Base-by-base conservation (phyloP, 371 early-diverging fungal genomes). In the Mortierella sp. region DNA sequence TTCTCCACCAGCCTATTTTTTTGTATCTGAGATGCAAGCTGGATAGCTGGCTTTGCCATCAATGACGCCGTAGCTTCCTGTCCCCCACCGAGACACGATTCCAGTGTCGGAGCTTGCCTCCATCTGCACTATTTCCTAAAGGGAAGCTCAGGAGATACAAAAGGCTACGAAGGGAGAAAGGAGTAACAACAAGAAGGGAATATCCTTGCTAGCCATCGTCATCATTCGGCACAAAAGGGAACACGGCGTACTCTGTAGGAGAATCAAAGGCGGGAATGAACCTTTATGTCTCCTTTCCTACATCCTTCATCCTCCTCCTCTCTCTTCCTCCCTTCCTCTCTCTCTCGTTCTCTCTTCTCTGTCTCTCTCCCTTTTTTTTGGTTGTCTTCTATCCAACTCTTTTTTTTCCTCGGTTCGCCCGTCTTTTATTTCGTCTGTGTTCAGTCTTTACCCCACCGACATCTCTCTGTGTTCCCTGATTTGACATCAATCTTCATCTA, bases 221-320 rank as follows among this genome's bases (percentile, higher is more conserved):
- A 66, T 63, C 45, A 76, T 61, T 76, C 67, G 71, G 76, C 71
- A 26, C 39, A 61, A 64, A 76, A 70, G 66, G 67, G 76, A 76
- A 76, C 76, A 76, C 66, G 76, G 55, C 66, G 70, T 76, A 26
- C 47, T 55, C 13, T 40, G 47, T 39, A 8, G 11, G n/a, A 2
- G 14, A 22, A 64, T n/a, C 39, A 55, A 44, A 66, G 16, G 7
- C 16, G 19, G 45, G 22, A 40, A 0, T 19, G 41, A 66, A 22
- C 66, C 24, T 29, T 66, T 41, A 29, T 58, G 37, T 43, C 31
- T 45, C 71, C 31, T 39, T 70, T 43, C 39, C 63, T 47, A 58
- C 34, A 44, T 71, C 26, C 5, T 29, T 45, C 39, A 16, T 45
- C 43, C 47, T 16, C 37, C 29, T 48, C 29, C 55, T 26, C 14